Percentiles rank a stretch among this genome's conserved stretches.
Conservation (phyloP, 129 eudicot genomes). For the Arctium minus region DNA sequence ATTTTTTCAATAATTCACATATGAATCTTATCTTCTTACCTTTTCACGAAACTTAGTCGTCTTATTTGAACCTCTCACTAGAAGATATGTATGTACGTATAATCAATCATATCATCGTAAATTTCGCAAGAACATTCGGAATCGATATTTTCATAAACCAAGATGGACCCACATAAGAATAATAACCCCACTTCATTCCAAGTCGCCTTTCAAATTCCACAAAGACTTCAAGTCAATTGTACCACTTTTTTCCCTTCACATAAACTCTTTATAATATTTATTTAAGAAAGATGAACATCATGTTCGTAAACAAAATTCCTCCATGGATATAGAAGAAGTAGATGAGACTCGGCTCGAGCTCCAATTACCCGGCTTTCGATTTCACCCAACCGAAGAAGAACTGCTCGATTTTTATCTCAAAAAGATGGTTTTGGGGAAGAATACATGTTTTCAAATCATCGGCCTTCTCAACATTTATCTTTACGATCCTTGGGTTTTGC, state of each 20-base stretch:
- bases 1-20: too few relatives aligned
- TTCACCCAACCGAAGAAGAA: constrained; percentile 90
- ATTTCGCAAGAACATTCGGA: background rate
- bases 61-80: too few relatives aligned
- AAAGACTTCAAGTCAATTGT: constrained; percentile 27
- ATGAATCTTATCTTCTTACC: too few relatives aligned
- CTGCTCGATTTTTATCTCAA: constrained; percentile 70
- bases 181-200: constrained; percentile 16
- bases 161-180: background rate
- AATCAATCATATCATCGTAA: background rate
- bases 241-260: background rate
- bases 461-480: constrained; percentile 63
- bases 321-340: constrained; percentile 34
- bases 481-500: constrained; percentile 74
- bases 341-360: constrained; percentile 25
- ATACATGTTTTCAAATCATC: constrained; percentile 45
- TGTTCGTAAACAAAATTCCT: background rate
- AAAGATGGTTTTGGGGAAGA: constrained; percentile 43
- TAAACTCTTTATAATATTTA: background rate
- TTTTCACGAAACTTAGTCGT: too few relatives aligned
- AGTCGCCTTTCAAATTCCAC: constrained; percentile 18
- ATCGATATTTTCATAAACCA: background rate
- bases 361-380: constrained; percentile 73
- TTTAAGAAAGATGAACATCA: background rate
- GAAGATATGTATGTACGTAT: too few relatives aligned